Percentiles rank a stretch among this genome's conserved stretches.
These are phyloP conservation scores for Hyphodiscus sp. DNA, from an alignment of 2,329 filamentous ascomycete species.

Conservation along the genomic window DNA sequence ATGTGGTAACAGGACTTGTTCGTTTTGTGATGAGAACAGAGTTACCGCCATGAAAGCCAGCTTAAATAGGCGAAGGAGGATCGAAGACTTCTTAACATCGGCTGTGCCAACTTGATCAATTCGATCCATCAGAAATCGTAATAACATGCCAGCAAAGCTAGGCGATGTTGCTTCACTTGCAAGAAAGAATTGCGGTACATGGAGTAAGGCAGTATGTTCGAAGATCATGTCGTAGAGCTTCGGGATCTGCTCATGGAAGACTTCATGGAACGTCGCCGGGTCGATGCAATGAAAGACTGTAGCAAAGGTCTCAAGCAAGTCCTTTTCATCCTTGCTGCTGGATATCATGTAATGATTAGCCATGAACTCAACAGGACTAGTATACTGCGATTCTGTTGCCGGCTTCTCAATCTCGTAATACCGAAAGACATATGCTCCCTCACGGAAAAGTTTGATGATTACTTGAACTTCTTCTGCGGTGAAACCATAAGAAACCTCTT, in stretches of 20 bases:
- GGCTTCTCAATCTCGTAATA: constrained; percentile 92
- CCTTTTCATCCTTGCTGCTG: constrained; percentile 93
- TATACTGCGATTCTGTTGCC: constrained; percentile 62
- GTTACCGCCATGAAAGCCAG: constrained; percentile 99
- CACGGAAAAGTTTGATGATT: constrained; percentile 93
- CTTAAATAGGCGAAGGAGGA: constrained; percentile 91
- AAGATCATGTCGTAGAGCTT: constrained; percentile 97
- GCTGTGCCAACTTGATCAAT: constrained; percentile 92
- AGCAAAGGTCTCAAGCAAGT: constrained; percentile 92
- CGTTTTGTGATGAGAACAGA: constrained; percentile 88
- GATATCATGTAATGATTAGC: constrained; percentile 93
- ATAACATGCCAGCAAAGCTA: constrained; percentile 94
- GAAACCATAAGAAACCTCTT: constrained; percentile 92
- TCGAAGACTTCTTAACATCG: constrained; percentile 87
- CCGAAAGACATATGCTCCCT: constrained; percentile 91
- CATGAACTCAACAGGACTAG: constrained; percentile 84
- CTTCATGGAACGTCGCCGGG: constrained; percentile 95
- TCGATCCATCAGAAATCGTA: constrained; percentile 94
- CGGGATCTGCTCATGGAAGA: constrained; percentile 95
- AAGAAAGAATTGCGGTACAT: constrained; percentile 96
- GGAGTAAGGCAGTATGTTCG: constrained; percentile 86
- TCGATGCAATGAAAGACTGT: constrained; percentile 99
- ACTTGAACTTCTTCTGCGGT: constrained; percentile 95
- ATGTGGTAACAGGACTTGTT: constrained; percentile 89
- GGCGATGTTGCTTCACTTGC: constrained; percentile 98